Evolutionary conservation across 1,139 yeast species (phyloP).

Genomic region (Yamadazyma buinensis): DNA sequence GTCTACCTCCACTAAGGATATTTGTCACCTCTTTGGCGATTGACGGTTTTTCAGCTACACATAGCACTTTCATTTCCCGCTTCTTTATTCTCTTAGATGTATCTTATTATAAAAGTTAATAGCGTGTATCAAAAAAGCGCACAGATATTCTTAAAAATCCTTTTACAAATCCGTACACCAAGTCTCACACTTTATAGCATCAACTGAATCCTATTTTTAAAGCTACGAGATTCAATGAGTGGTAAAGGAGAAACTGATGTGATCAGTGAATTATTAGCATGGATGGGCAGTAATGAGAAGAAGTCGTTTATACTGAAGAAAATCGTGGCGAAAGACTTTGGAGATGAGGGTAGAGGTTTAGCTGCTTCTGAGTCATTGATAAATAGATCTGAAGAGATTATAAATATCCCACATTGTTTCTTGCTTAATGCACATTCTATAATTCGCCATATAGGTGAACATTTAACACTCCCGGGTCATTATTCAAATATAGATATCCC

Average conservation of each 20-base stretch:
- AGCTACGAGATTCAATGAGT: neutral
- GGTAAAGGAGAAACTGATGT: neutral
- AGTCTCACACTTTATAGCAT: too few species aligned
- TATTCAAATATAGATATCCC: conserved; percentile 20
- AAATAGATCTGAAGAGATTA: conserved; percentile 37
- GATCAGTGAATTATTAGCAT: neutral
- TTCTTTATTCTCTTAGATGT: too few species aligned
- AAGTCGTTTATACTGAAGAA: conserved; percentile 3
- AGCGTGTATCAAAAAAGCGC: too few species aligned
- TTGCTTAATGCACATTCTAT: conserved; percentile 62
- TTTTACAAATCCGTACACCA: too few species aligned
- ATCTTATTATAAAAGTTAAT: too few species aligned
- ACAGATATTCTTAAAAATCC: too few species aligned
- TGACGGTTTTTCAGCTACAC: conserved; percentile 97
- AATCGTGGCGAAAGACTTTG: conserved; percentile 2
- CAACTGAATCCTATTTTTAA: too few species aligned
- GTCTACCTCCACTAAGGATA: conserved; percentile 71
- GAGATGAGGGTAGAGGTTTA: conserved; percentile 61
- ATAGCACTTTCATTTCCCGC: conserved; percentile 61
- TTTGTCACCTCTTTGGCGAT: conserved; percentile 83
- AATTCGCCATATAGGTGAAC: conserved; percentile 30
- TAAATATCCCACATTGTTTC: conserved; percentile 55
- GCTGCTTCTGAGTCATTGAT: conserved; percentile 33
- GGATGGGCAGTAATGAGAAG: conserved; percentile 6
- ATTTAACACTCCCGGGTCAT: conserved; percentile 16